Base-by-base conservation (phyloP, 768 basidiomycete species). In the Trametes cubensis region DNA sequence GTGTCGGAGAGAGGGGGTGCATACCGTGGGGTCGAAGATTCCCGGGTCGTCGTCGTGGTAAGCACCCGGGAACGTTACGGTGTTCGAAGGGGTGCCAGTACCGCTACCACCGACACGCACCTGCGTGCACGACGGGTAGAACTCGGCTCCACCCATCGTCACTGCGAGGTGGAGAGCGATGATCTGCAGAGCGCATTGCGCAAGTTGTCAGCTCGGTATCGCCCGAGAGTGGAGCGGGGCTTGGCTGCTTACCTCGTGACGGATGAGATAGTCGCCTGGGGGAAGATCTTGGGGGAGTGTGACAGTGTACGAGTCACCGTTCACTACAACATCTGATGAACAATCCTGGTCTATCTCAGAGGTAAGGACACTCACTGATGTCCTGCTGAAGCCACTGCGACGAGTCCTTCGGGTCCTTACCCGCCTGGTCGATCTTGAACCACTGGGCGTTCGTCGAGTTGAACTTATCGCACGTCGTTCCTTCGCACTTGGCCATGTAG, bases 11-110 rank as follows among this genome's bases (percentile, higher is more conserved):
- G 34, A 20, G 38, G 13, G 28, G 7, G 39, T 17, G 52, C 73
- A 55, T 66, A 81, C 82, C 44, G 75, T 70, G n/a, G 80, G 79
- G 62, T 79, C 85, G 65, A 81, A 84, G 72, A 92, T 89, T 53
- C 90, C 92, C 1, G 90, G 85, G 68, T 92, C 89, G 49, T 65
- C 77, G 70, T 89, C 88, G 39, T 70, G 79, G 78, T 94, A 94
- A 13, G 83, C 90, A 21, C 90, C 91, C 1, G 91, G 91, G 63
- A 93, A 80, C 30, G 75, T 79, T 39, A 88, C 88, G 7, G 65
- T 68, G 14, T 65, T 49, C 38, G 85, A 80, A 45, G 87, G 85
- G 61, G 69, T 73, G 3, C 87, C 85, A 1, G 63, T 71, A 47
- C 81, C 81, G 52, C 73, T 80, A 10, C 90, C 90, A 2, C 81